Percentiles rank a stretch among this genome's conserved stretches.
Conservation (phyloP, 1,284 basidiomycete species). For the Rhodotorula sp. region DNA sequence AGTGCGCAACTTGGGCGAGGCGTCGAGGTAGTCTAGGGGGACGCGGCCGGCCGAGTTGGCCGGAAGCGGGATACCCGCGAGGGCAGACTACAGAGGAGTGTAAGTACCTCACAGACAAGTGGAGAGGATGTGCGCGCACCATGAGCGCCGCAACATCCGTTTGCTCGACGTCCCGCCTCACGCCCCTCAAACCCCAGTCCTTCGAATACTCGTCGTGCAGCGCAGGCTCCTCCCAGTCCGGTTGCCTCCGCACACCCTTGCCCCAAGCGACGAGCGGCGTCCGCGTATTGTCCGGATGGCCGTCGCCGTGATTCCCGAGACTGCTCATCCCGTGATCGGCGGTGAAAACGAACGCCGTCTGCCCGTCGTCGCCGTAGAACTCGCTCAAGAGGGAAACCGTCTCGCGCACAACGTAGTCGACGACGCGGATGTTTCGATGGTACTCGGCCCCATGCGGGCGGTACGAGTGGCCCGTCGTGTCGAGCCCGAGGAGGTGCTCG, state of each 20-base stretch:
- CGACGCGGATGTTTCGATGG: conserved; percentile 78
- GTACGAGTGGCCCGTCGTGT: conserved; percentile 86
- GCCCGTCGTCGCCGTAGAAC: conserved; percentile 65
- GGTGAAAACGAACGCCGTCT: conserved; percentile 79
- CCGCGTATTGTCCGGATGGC: conserved; percentile 83
- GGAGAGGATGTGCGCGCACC: conserved; percentile 48
- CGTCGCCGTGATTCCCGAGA: conserved; percentile 88
- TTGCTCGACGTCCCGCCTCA: conserved; percentile 75
- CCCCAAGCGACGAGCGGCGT: conserved; percentile 87
- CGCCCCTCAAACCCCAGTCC: conserved; percentile 60
- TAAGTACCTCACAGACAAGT: not conserved
- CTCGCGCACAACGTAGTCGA: conserved; percentile 72
- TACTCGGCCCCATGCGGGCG: conserved; percentile 79
- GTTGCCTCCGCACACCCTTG: conserved; percentile 56
- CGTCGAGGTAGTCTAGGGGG: conserved; percentile 49
- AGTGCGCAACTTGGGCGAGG: conserved; percentile 53
- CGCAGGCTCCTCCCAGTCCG: conserved; percentile 25
- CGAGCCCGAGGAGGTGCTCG: conserved; percentile 78
- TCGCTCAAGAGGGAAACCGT: conserved; percentile 65
- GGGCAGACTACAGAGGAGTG: conserved; percentile 39
- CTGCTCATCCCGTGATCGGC: conserved; percentile 87
- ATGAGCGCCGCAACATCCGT: conserved; percentile 81
- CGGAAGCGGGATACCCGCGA: conserved; percentile 43
- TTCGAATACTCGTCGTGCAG: conserved; percentile 66
- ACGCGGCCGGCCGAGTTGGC: conserved; percentile 53